phyloP scores from a whole-genome alignment of 164 flowering plant genomes.

The Macadamia tetraphylla region DNA sequence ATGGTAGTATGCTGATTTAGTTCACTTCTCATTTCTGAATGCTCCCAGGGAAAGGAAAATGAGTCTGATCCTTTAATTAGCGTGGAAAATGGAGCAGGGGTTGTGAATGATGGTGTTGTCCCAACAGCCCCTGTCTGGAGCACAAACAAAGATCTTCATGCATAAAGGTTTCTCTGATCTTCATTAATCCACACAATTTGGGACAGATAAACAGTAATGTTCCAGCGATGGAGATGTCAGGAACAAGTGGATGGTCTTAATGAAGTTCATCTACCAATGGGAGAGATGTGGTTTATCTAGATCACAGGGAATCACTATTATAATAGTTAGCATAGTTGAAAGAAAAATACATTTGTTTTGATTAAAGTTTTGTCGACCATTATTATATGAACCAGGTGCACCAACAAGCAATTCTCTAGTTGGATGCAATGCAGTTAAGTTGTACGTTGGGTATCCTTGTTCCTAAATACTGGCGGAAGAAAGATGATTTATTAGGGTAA shows the following conservation, averaged over 20 bases:
- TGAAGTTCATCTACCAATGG: background rate
- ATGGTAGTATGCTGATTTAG: background rate
- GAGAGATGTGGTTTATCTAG: constrained; percentile 2
- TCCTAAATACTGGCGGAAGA: background rate
- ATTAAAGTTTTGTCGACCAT: background rate
- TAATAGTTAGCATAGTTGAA: constrained; percentile 7
- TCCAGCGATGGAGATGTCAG: constrained; percentile 29
- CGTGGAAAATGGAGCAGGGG: constrained; percentile 52
- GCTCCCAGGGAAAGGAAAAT: constrained; percentile 56
- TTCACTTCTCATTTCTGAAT: constrained; percentile 3
- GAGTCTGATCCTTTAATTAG: constrained; percentile 68
- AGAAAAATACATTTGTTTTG: constrained; percentile 2
- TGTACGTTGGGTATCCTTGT: background rate
- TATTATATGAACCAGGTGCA: constrained; percentile 3
- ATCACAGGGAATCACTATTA: constrained; percentile 6
- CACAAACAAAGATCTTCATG: constrained; percentile 70
- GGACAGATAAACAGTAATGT: constrained; percentile 9
- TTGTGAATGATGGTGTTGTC: constrained; percentile 37
- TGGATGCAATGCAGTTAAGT: background rate
- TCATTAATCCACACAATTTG: background rate
- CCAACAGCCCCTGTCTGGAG: constrained; percentile 59
- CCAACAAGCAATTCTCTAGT: constrained; percentile 4
- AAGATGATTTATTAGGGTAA: constrained; percentile 1
- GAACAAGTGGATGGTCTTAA: constrained; percentile 8
- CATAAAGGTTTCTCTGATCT: constrained; percentile 26